Percentiles rank a stretch among this genome's conserved stretches.
phyloP scores from a whole-genome alignment of 306 rosid genomes.

The Quercus berberidifolia region DNA sequence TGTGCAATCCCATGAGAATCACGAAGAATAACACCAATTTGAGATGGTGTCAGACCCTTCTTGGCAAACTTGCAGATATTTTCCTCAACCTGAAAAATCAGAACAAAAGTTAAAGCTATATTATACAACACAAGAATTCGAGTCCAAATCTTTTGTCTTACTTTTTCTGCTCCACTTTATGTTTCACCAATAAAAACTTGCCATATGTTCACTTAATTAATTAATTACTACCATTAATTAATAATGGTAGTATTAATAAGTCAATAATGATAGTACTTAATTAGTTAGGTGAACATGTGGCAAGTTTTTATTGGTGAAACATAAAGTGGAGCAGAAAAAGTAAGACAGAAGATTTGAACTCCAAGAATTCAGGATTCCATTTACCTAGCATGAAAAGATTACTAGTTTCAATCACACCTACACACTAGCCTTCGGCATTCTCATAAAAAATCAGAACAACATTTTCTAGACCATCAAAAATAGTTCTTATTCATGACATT shows the following conservation, averaged over 20 bases:
- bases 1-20: slow-evolving; percentile 85
- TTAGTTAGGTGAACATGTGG: too few species aligned
- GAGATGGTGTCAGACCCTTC: slow-evolving; percentile 90
- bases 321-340: too few species aligned
- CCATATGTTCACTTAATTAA: too few species aligned
- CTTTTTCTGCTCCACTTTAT: too few species aligned
- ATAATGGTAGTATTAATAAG: too few species aligned
- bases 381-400: background rate
- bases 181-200: too few species aligned
- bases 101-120: background rate
- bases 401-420: background rate
- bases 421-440: background rate
- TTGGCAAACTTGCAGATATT: slow-evolving; percentile 86
- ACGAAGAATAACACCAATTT: slow-evolving; percentile 92
- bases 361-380: background rate
- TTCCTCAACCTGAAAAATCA: slow-evolving; percentile 55
- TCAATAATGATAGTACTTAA: too few species aligned
- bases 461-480: background rate
- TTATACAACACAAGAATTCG: background rate
- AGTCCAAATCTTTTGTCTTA: too few species aligned
- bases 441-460: background rate
- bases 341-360: too few species aligned
- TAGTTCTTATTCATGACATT: background rate
- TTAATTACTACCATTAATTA: too few species aligned
- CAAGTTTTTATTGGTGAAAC: too few species aligned